Percentiles rank a stretch among this genome's conserved stretches.
Evolutionary conservation across 345 rosid species (phyloP).

Genomic region (Gossypium longicalyx): DNA sequence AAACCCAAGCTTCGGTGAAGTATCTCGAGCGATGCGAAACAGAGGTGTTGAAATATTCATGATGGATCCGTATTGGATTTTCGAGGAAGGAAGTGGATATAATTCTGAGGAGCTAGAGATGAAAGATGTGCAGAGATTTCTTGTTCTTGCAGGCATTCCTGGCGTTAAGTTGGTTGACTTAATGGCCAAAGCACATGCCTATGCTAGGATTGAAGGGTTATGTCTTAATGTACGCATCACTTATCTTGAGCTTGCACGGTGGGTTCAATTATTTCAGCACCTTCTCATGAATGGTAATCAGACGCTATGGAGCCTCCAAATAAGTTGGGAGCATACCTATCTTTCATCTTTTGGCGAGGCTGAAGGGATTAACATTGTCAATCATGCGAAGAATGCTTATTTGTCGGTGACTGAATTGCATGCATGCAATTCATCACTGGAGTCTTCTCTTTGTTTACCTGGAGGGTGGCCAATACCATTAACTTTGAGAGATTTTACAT

Average conservation of each 20-base stretch:
- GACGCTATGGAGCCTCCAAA: conserved; percentile 73
- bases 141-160: conserved; percentile 75
- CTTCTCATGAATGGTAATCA: conserved; percentile 68
- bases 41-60: conserved; percentile 92
- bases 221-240: conserved; percentile 45
- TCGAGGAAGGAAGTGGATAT: conserved; percentile 37
- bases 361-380: conserved; percentile 54
- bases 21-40: conserved; percentile 95
- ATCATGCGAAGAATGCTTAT: conserved; percentile 44
- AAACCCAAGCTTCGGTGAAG: conserved; percentile 84
- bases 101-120: conserved; percentile 44
- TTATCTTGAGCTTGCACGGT: conserved; percentile 81
- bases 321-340: conserved; percentile 92
- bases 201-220: conserved; percentile 58
- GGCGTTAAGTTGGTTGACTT: conserved; percentile 50
- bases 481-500: conserved; percentile 49
- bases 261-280: conserved; percentile 79
- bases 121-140: conserved; percentile 62
- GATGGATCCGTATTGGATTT: conserved; percentile 89
- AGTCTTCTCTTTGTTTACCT: conserved; percentile 46
- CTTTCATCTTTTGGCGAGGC: conserved; percentile 71
- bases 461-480: conserved; percentile 89
- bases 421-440: conserved; percentile 28
- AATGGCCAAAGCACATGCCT: conserved; percentile 83
- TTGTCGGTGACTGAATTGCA: conserved; percentile 35